Base-by-base conservation (phyloP, 192 early-diverging fungal species). In the Umbelopsis vinacea region DNA sequence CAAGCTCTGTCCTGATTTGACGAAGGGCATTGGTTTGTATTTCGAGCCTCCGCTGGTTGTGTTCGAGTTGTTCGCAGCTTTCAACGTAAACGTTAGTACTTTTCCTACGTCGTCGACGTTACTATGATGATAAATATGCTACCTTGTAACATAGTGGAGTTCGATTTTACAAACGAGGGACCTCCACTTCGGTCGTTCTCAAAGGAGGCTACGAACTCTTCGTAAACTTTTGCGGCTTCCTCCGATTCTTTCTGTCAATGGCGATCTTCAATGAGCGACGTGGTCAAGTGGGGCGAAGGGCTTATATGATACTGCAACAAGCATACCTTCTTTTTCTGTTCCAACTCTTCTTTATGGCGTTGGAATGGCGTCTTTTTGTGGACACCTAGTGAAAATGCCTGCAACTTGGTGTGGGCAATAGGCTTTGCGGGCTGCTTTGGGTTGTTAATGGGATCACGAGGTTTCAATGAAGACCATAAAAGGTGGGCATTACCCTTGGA, bases 151-250 rank as follows among this genome's bases (percentile, higher is more conserved):
- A 84, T 73, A 53, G 80, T 75, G 11, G 85, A 82, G 35, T 80
- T 82, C 21, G 79, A 80, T 71, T 83, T 84, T 35, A 90, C 78
- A 72, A 90, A 90, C 37, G 72, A 40, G 14, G 55, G 78, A 81
- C 11, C 77, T 77, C 63, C 69, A 38, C 52, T 68, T 24, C 70
- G 43, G 23, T 85, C 87, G n/a, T 84, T 84, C 60, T 90, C 92
- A 74, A 95, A 93, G 1, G 92, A 94, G 7, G 91, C 91, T 12
- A 91, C 89, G 79, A 95, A 95, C 38, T 93, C 91, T 48, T 84
- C 87, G 75, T 91, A 92, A 3, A 91, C 91, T 68, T 87, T 86
- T 26, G 90, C 91, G 17, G 93, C 87, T 79, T 93, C 92, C 68
- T 92, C 91, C 23, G 87, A 84, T 71, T 93, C 93, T 88, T 89